These are phyloP conservation scores for Kluyveromyces lactis DNA, from an alignment of 805 yeast genomes.

Conservation along the genomic window DNA sequence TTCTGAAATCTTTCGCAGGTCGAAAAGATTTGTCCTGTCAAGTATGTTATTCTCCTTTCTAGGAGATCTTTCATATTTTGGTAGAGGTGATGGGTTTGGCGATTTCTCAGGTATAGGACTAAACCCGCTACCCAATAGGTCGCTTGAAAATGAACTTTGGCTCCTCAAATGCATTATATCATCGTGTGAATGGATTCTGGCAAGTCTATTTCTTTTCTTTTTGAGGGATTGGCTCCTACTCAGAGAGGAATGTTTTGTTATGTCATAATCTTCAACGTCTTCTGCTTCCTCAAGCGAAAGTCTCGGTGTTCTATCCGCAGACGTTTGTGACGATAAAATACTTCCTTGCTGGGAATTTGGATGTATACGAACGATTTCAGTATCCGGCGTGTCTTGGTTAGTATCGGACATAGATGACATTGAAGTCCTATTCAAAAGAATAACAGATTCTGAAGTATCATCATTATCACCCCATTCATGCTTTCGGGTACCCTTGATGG, in stretches of 20 bases:
- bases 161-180: constrained; percentile 18
- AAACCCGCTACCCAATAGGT: background rate
- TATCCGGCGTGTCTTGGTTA: constrained; percentile 1
- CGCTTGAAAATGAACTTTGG: constrained; percentile 5
- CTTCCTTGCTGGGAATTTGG: background rate
- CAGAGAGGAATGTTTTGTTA: no score
- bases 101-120: constrained; percentile 1
- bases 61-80: background rate
- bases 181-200: constrained; percentile 24
- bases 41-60: background rate
- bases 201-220: constrained; percentile 21
- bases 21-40: background rate
- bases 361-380: background rate
- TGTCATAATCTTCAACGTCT: no score
- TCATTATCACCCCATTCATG: constrained; percentile 40
- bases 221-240: constrained; percentile 1
- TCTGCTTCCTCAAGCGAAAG: no score
- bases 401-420: constrained; percentile 7
- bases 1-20: background rate
- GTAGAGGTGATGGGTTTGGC: background rate
- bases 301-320: background rate
- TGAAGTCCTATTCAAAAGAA: constrained; percentile 14
- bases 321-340: background rate
- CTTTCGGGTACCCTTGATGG: constrained; percentile 40
- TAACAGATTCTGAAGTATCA: constrained; percentile 16